Evolutionary conservation across 2,329 filamentous ascomycete species (phyloP), one percentile per base, ranked within the genome.

Genomic region (Nigrospora osmanthi): DNA sequence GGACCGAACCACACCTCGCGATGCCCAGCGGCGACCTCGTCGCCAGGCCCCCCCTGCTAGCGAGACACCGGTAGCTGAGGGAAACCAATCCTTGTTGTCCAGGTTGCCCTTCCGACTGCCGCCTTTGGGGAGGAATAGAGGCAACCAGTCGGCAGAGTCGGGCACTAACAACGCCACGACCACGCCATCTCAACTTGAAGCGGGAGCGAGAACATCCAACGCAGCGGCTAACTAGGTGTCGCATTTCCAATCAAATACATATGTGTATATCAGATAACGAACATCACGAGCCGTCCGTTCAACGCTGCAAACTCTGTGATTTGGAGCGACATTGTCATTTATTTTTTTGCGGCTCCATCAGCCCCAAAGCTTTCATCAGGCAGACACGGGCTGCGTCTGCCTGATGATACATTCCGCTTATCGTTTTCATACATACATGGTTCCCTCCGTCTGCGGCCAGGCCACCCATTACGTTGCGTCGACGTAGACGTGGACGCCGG

Each of bases 141-240:
- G 19, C 14, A 35, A 3, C 6, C 14, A 35, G 34, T n/a, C 34
- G 15, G 34, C 44, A 17, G 30, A 36, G 16, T 12, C 42, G 11
- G 40, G 43, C 23, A 38, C 16, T 41, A 46, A 48, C 16, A 42
- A 50, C 11, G 31, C 59, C 11, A 47, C 57, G 2, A 49, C 54
- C 28, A 73, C 71, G 11, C 71, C 71, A 6, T 70, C 69, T 42
- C 70, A 74, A 50, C 61, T 75, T 11, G 71, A 75, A 56, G 64
- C 71, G 19, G 71, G 68, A 44, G 58, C 60, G 42, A 63, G 64
- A 42, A 53, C 57, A 32, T 49, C 57, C 10, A 49, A 51, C 32
- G 35, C 38, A 17, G 33, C 42, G 14, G 46, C 39, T 41, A 37
- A 6, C 13, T 44, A 44, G 28, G 13, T 40, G 36, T 23, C n/a